A percentile compares a stretch with the other conserved stretches of the same genome.
Conservation (phyloP, 169 alveolate genomes). For the Blepharisma undulans region DNA sequence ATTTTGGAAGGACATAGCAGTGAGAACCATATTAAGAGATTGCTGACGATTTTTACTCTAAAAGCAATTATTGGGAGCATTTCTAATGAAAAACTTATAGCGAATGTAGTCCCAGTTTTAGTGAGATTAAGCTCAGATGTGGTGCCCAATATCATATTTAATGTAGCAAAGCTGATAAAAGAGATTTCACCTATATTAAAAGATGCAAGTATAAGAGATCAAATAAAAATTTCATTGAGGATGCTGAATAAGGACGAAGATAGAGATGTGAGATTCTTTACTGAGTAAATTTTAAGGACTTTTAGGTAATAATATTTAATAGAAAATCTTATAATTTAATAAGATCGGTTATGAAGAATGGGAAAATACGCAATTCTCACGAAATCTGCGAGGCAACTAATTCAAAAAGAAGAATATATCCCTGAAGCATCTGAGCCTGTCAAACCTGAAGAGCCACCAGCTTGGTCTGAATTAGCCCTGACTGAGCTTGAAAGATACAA, state of each 20-base stretch:
- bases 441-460: not conserved
- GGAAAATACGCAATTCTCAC: not conserved
- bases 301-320: not conserved
- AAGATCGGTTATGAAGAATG: not conserved
- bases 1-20: not conserved
- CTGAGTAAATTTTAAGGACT: conserved; percentile 11
- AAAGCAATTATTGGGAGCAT: not conserved
- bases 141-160: conserved; percentile 16
- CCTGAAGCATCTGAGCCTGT: not conserved
- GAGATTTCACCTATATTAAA: not conserved
- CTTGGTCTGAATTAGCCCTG: not conserved
- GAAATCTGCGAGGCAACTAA: not conserved
- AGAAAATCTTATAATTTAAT: not conserved
- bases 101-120: not conserved
- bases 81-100: not conserved
- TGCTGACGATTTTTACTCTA: not conserved
- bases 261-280: conserved; percentile 28
- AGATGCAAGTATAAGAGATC: not conserved
- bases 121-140: not conserved
- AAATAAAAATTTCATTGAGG: not conserved
- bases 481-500: not conserved
- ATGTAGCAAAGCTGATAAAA: conserved; percentile 2
- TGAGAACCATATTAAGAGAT: not conserved
- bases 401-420: not conserved
- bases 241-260: conserved; percentile 37